These are phyloP conservation scores for Kwoniella botswanensis DNA, from an alignment of 768 basidiomycete genomes.

Conservation along the genomic window DNA sequence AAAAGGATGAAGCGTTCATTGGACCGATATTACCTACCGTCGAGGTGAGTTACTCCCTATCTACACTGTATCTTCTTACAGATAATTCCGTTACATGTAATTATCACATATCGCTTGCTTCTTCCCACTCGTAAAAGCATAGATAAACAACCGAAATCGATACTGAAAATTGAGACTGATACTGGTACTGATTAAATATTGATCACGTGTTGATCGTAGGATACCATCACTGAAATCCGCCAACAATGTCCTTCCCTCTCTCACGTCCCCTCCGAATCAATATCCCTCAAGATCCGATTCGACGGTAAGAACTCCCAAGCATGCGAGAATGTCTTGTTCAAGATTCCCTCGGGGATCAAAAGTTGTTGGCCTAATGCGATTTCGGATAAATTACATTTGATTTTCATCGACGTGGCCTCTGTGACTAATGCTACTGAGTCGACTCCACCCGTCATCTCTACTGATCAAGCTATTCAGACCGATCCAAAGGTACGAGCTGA, in stretches of 20 bases:
- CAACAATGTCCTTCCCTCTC: conserved; percentile 30
- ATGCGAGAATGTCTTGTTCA: conserved; percentile 19
- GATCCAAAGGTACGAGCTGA: not conserved
- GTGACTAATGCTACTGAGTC: no score
- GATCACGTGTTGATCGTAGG: conserved; percentile 3
- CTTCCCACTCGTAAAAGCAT: no score
- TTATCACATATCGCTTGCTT: no score
- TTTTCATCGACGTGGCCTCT: conserved; percentile 11
- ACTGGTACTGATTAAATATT: not conserved
- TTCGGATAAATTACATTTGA: conserved; percentile 20
- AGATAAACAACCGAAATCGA: no score
- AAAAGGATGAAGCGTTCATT: conserved; percentile 17
- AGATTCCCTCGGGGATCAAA: conserved; percentile 15
- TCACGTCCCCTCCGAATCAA: not conserved
- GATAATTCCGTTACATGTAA: no score
- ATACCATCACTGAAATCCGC: conserved; percentile 24
- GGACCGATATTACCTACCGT: conserved; percentile 2
- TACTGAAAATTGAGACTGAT: no score
- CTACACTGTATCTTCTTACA: no score
- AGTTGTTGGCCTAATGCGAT: conserved; percentile 33
- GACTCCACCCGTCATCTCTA: no score
- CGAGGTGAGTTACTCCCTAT: conserved; percentile 8
- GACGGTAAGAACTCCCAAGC: conserved; percentile 19
- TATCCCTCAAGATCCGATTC: conserved; percentile 22
- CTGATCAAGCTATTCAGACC: not conserved